A percentile compares a stretch with the other conserved stretches of the same genome.
Evolutionary conservation across 805 yeast genomes (phyloP).

Genomic region (Pichia scutulata): DNA sequence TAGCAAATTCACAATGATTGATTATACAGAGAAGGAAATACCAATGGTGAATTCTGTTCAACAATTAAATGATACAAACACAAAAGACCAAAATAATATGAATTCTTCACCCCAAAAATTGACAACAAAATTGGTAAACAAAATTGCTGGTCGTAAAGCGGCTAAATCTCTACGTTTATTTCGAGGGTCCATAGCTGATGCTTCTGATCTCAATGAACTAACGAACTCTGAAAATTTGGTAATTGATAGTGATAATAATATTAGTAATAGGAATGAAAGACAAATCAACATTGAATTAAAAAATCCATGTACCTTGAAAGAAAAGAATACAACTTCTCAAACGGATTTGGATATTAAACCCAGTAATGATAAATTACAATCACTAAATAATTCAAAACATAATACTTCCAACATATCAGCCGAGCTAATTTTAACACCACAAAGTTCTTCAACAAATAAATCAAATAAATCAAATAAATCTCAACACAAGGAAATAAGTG

Average conservation of each 20-base stretch:
- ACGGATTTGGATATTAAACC: neutral
- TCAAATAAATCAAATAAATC: neutral
- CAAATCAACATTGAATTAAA: neutral
- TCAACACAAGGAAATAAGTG: neutral
- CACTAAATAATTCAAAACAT: neutral
- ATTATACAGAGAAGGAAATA: neutral
- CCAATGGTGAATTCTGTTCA: neutral
- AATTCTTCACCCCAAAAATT: conserved; percentile 5
- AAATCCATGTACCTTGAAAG: conserved; percentile 3
- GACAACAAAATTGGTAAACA: conserved; percentile 5
- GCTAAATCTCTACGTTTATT: conserved; percentile 45
- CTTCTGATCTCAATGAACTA: neutral
- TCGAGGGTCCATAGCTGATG: conserved; percentile 19
- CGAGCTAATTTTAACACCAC: neutral
- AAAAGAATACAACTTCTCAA: neutral
- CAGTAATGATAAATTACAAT: neutral
- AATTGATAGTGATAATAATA: neutral
- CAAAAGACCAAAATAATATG: neutral
- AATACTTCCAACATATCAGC: conserved; percentile 1
- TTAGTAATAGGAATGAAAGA: neutral
- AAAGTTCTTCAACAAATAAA: neutral
- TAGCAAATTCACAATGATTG: neutral
- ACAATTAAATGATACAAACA: neutral
- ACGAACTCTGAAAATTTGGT: neutral
- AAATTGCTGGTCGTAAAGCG: conserved; percentile 34